These are phyloP conservation scores for Musa troglodytarum DNA, from an alignment of 176 grass and related monocot genomes.

Conservation along the genomic window DNA sequence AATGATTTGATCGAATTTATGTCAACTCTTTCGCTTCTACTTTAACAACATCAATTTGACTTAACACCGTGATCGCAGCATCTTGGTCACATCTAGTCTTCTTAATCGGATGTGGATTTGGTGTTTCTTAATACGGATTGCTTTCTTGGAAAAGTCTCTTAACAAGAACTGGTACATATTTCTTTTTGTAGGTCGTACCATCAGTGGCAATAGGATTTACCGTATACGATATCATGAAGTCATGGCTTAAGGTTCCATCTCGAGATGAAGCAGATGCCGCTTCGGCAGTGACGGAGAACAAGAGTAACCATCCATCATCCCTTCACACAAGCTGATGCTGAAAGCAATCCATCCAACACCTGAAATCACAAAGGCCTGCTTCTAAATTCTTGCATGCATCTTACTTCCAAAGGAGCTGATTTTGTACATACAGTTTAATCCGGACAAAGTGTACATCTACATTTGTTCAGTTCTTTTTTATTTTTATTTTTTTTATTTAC, in stretches of 20 bases:
- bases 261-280: conserved; percentile 41
- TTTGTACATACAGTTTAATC: neutral
- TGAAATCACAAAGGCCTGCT: neutral
- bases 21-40: too few species aligned
- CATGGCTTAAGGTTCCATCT: conserved; percentile 77
- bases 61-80: too few species aligned
- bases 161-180: neutral
- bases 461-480: neutral
- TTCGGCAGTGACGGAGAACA: conserved; percentile 43
- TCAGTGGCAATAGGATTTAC: conserved; percentile 97
- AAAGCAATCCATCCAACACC: too few species aligned
- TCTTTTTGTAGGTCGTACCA: conserved; percentile 59
- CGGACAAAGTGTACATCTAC: neutral
- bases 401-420: neutral
- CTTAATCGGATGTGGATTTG: too few species aligned
- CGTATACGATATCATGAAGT: conserved; percentile 78
- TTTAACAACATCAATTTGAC: too few species aligned
- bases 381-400: too few species aligned
- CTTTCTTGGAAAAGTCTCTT: too few species aligned
- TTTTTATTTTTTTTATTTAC: neutral
- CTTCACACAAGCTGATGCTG: conserved; percentile 47
- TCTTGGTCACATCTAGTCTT: too few species aligned
- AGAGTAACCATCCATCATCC: conserved; percentile 35
- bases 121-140: too few species aligned
- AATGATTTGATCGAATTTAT: neutral